phyloP scores from a whole-genome alignment of 2,329 filamentous ascomycete genomes.

The Leptographium procerum region DNA sequence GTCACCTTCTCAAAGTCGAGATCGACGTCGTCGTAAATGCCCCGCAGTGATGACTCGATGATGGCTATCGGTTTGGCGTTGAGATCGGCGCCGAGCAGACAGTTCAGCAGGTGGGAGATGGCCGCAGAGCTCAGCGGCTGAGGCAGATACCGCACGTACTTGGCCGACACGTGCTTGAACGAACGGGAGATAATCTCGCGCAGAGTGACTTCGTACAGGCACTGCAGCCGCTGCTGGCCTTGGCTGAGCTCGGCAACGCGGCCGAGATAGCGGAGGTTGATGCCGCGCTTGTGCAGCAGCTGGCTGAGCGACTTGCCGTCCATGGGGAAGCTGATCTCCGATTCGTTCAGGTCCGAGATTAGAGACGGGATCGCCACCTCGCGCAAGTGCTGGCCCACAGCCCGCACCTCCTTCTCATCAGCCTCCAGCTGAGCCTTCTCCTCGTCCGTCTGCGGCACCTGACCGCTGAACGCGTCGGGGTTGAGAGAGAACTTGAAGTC shows the following conservation, averaged over 20 bases:
- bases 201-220: slow-evolving; percentile 63
- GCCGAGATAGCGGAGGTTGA: slow-evolving; percentile 95
- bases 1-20: slow-evolving; percentile 71
- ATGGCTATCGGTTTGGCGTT: slow-evolving; percentile 72
- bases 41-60: slow-evolving; percentile 60
- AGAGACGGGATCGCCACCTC: slow-evolving; percentile 73
- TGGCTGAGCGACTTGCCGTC: slow-evolving; percentile 85
- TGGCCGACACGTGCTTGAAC: slow-evolving; percentile 84
- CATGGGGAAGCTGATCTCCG: slow-evolving; percentile 95
- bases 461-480: slow-evolving; percentile 90
- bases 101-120: slow-evolving; percentile 83
- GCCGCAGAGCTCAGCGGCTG: slow-evolving; percentile 69
- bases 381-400: slow-evolving; percentile 68
- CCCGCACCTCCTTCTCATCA: slow-evolving; percentile 81
- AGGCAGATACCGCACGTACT: slow-evolving; percentile 69
- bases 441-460: slow-evolving; percentile 76
- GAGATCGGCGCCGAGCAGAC: slow-evolving; percentile 65
- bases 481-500: slow-evolving; percentile 84
- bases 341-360: slow-evolving; percentile 76
- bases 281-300: slow-evolving; percentile 88
- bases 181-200: slow-evolving; percentile 94
- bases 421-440: slow-evolving; percentile 74
- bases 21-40: slow-evolving; percentile 71
- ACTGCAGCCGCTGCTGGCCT: slow-evolving; percentile 56
- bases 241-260: slow-evolving; percentile 62